These are phyloP conservation scores for Perilla frutescens DNA, from an alignment of 257 asterid genomes.

Conservation along the genomic window DNA sequence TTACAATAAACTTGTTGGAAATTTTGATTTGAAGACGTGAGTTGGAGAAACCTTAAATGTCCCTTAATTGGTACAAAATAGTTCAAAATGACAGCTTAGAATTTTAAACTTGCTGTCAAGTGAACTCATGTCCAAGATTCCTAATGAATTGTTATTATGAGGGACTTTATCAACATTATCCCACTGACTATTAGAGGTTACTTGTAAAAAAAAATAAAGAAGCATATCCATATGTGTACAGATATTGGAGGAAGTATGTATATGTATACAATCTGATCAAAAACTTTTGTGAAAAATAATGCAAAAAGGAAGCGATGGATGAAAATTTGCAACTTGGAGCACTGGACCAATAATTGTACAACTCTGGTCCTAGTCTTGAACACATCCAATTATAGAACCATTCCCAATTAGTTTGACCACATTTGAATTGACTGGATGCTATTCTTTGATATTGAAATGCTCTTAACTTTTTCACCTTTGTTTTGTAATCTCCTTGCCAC, in stretches of 20 bases:
- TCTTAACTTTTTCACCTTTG: background rate
- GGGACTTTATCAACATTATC: too few species aligned
- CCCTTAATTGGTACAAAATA: background rate
- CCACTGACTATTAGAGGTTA: too few species aligned
- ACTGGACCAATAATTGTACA: conserved; percentile 35
- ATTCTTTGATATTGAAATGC: background rate
- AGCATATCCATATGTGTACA: background rate
- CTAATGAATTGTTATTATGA: background rate
- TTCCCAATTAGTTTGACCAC: conserved; percentile 40
- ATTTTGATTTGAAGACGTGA: background rate
- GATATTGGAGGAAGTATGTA: background rate
- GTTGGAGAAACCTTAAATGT: background rate
- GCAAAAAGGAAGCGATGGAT: conserved; percentile 18
- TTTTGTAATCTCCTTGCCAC: background rate
- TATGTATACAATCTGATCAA: background rate
- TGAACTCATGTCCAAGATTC: background rate
- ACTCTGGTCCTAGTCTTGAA: conserved; percentile 35
- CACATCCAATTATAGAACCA: conserved; percentile 35
- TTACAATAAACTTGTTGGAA: background rate
- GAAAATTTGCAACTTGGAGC: conserved; percentile 29
- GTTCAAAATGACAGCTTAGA: background rate
- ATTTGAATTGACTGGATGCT: background rate
- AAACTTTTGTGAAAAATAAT: background rate
- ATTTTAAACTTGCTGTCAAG: background rate
- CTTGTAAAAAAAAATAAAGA: too few species aligned